phyloP scores from a whole-genome alignment of 208 protist genomes.

The Trichomonas gallinae region DNA sequence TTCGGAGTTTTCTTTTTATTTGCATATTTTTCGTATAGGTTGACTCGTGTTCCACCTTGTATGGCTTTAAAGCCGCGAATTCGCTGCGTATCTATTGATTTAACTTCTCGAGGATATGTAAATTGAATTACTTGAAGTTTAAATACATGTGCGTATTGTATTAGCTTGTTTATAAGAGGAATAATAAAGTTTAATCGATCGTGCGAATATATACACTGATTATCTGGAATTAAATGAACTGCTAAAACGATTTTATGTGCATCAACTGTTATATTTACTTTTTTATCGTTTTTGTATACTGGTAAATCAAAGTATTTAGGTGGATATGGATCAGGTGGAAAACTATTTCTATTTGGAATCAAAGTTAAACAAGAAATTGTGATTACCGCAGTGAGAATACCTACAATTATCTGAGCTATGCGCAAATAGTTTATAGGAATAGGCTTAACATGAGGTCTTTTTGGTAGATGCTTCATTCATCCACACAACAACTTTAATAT shows the following conservation, averaged over 20 bases:
- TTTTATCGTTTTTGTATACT: neutral
- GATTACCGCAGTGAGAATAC: neutral
- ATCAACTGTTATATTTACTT: neutral
- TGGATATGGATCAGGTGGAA: neutral
- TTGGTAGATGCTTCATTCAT: neutral
- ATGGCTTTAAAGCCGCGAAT: neutral
- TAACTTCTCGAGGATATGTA: neutral
- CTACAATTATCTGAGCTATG: neutral
- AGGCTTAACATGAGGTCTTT: neutral
- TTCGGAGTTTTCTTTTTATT: neutral
- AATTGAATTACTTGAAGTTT: neutral
- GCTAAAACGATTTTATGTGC: neutral
- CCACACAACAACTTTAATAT: too few species aligned
- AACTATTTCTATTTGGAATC: neutral
- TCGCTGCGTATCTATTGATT: neutral
- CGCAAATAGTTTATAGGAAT: neutral
- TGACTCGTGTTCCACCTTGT: neutral
- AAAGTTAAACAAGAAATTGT: neutral
- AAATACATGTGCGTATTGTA: neutral
- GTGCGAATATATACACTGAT: neutral
- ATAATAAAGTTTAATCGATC: neutral
- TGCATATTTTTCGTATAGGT: neutral
- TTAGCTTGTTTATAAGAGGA: neutral
- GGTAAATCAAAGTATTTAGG: neutral
- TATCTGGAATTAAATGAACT: neutral